Evolutionary conservation across 176 grass and related monocot species (phyloP).

Genomic region (Carex pumila): DNA sequence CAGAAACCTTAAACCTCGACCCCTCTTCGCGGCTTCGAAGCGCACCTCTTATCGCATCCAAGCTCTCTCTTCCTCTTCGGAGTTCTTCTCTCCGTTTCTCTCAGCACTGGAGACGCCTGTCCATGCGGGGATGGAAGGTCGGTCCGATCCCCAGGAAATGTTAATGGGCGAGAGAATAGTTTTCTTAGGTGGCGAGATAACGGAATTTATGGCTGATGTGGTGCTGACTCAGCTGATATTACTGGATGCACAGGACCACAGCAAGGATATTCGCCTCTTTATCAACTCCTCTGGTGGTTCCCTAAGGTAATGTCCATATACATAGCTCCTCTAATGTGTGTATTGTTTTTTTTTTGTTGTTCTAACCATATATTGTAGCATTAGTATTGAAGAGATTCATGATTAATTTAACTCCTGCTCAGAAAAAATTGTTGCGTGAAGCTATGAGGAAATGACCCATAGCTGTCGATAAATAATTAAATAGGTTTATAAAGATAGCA

Average conservation of each 20-base stretch:
- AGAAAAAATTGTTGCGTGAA: not conserved
- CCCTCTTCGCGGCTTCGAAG: not conserved
- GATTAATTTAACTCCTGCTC: not conserved
- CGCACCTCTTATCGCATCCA: not conserved
- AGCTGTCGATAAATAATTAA: not conserved
- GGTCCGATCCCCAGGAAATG: conserved; percentile 55
- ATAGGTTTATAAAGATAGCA: not conserved
- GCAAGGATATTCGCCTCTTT: conserved; percentile 75
- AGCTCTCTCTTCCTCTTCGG: conserved; percentile 24
- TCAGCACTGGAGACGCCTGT: conserved; percentile 29
- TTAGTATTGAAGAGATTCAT: not conserved
- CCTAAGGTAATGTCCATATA: conserved; percentile 32
- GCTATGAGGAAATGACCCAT: not conserved
- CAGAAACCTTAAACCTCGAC: conserved; percentile 28
- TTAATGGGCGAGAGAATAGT: conserved; percentile 73
- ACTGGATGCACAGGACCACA: conserved; percentile 66
- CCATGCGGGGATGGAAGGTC: conserved; percentile 16
- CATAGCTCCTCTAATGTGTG: not conserved
- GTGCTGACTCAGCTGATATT: conserved; percentile 83
- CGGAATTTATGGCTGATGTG: conserved; percentile 77
- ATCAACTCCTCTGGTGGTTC: conserved; percentile 78
- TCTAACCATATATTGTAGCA: not conserved
- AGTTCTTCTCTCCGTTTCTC: conserved; percentile 25
- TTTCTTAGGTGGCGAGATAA: conserved; percentile 86
- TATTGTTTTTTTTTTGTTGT: not conserved